Conservation (phyloP, 1,139 yeast species). For the Sugiyamaella novakii region DNA sequence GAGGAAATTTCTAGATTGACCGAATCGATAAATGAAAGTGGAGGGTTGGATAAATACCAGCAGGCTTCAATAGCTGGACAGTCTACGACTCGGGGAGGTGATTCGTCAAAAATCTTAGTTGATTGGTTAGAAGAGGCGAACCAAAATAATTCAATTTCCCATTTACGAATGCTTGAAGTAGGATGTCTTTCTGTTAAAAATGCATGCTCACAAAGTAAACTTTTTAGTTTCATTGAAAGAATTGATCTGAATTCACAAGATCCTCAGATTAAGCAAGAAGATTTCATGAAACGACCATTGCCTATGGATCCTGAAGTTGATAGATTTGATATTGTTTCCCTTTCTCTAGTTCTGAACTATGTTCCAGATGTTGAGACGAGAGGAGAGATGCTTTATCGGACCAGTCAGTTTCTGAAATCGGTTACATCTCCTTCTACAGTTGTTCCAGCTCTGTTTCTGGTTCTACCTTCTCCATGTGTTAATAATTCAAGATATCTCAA, state of each 20-base stretch:
- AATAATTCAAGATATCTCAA: conserved; percentile 78
- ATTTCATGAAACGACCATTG: conserved; percentile 76
- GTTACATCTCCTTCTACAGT: conserved; percentile 33
- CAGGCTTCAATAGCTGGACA: conserved; percentile 90
- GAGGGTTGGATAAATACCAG: conserved; percentile 68
- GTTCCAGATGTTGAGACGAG: conserved; percentile 72
- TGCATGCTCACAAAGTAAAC: conserved; percentile 55
- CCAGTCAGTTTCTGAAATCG: conserved; percentile 57
- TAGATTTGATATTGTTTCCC: conserved; percentile 67
- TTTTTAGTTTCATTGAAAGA: conserved; percentile 49
- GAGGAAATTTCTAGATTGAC: conserved; percentile 25
- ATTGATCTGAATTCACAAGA: conserved; percentile 86
- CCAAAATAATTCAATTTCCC: conserved; percentile 25
- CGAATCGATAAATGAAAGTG: conserved; percentile 28
- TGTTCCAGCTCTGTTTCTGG: conserved; percentile 60
- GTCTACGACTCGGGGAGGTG: conserved; percentile 77
- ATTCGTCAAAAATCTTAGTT: conserved; percentile 74
- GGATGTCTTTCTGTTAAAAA: conserved; percentile 77
- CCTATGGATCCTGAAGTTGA: conserved; percentile 46
- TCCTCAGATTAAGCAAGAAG: conserved; percentile 68
- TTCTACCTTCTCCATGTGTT: conserved; percentile 85
- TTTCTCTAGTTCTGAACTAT: conserved; percentile 85
- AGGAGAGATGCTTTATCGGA: conserved; percentile 73
- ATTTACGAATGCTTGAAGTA: conserved; percentile 63
- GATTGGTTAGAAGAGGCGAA: conserved; percentile 57